Evolutionary conservation across 257 asterid species (phyloP).

Genomic region (Lycium ferocissimum): DNA sequence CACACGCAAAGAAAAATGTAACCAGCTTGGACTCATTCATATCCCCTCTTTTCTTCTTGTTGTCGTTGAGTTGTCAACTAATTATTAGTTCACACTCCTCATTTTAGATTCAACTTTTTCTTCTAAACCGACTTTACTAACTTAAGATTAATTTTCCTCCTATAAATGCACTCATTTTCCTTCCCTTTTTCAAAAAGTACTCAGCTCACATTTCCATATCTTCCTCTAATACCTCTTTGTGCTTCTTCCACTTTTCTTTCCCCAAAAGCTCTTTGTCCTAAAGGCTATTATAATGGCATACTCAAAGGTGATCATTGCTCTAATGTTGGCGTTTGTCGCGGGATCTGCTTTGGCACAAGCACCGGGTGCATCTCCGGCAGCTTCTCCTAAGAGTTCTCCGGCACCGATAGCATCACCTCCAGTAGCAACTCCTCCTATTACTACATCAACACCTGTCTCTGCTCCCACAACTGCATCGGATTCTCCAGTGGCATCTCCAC

Average conservation of each 20-base stretch:
- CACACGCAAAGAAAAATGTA: not conserved
- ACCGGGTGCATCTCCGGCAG: conserved; percentile 55
- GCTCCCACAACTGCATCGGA: conserved; percentile 23
- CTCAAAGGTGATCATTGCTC: conserved; percentile 33
- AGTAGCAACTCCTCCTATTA: conserved; percentile 31
- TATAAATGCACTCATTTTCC: not conserved
- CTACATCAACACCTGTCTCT: conserved; percentile 30
- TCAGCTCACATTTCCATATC: not conserved
- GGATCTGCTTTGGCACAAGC: conserved; percentile 57
- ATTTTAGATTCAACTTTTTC: not conserved
- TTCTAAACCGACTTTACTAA: not conserved
- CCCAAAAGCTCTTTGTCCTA: not conserved
- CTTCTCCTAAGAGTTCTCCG: conserved; percentile 47
- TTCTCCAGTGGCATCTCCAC: conserved; percentile 49
- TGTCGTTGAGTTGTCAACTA: not conserved
- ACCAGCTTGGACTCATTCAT: not conserved
- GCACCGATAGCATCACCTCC: conserved; percentile 38
- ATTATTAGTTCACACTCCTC: too few relatives aligned
- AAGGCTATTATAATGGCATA: conserved; percentile 38
- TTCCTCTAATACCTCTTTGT: conserved; percentile 26
- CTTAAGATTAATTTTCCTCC: not conserved
- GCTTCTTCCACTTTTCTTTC: not conserved
- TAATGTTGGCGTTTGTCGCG: conserved; percentile 47
- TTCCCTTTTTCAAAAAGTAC: not conserved
- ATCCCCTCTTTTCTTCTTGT: not conserved